phyloP scores from a whole-genome alignment of 2,329 filamentous ascomycete genomes.

The Alternaria sp. region DNA sequence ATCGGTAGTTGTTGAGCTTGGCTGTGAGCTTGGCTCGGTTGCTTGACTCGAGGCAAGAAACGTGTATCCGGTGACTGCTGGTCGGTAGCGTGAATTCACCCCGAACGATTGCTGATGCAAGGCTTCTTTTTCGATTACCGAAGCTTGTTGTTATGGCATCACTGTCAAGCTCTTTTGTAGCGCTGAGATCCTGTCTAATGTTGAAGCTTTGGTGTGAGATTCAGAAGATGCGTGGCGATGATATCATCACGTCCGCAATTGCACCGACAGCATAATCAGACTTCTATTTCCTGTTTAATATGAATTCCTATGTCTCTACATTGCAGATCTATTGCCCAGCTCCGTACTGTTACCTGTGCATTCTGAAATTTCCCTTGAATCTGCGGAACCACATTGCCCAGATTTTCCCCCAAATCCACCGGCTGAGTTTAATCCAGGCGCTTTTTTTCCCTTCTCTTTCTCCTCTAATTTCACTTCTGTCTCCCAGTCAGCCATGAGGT shows the following conservation, averaged over 20 bases:
- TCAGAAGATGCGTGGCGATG: background rate
- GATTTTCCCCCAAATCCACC: background rate
- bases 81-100: background rate
- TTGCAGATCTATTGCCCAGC: no score
- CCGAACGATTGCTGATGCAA: background rate
- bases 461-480: background rate
- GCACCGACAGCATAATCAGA: background rate
- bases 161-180: background rate
- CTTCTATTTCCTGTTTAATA: background rate
- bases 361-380: no score
- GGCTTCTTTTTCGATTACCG: background rate
- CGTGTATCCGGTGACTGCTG: background rate
- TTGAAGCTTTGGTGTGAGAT: background rate
- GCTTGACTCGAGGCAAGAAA: background rate
- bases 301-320: background rate
- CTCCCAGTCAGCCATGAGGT: background rate
- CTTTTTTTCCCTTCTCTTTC: background rate
- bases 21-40: background rate
- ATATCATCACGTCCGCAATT: conserved; percentile 2
- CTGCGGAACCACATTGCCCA: no score
- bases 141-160: background rate
- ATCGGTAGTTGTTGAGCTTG: conserved; percentile 1
- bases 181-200: background rate
- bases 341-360: no score
- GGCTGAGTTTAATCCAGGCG: background rate